A percentile compares a stretch with the other conserved stretches of the same genome.
phyloP scores from a whole-genome alignment of 2,329 filamentous ascomycete species.

The Alternaria novae-zelandiae region DNA sequence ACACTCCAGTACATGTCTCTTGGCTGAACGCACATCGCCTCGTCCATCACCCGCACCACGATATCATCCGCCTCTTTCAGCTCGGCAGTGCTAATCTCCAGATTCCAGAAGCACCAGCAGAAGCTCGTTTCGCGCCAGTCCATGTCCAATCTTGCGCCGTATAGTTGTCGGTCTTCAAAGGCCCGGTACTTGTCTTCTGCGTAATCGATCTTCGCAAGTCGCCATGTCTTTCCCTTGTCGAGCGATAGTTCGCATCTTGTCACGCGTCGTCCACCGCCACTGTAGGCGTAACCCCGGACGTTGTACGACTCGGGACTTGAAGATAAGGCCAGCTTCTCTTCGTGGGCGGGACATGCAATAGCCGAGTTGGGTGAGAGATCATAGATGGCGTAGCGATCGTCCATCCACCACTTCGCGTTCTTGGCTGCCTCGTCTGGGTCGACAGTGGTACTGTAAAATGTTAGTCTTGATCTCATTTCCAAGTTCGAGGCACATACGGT shows the following conservation, averaged over 20 bases:
- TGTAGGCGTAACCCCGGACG: conserved; percentile 83
- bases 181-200: conserved; percentile 84
- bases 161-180: conserved; percentile 68
- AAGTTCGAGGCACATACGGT: conserved; percentile 57
- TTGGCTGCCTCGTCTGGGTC: conserved; percentile 80
- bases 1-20: conserved; percentile 97
- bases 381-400: conserved; percentile 92
- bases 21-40: conserved; percentile 83
- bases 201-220: conserved; percentile 77
- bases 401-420: conserved; percentile 79
- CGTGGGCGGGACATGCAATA: conserved; percentile 78
- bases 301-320: conserved; percentile 64
- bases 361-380: conserved; percentile 89
- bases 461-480: background rate
- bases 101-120: conserved; percentile 92
- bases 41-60: conserved; percentile 87
- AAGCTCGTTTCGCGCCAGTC: conserved; percentile 81
- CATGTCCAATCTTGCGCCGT: conserved; percentile 79
- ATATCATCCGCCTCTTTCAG: conserved; percentile 72
- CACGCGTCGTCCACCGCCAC: conserved; percentile 82
- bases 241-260: conserved; percentile 83
- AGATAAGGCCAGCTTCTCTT: conserved; percentile 67
- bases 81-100: conserved; percentile 69
- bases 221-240: conserved; percentile 83
- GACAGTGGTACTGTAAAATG: conserved; percentile 68